phyloP scores from a whole-genome alignment of 192 early-diverging fungal species.

The Geranomyces variabilis region DNA sequence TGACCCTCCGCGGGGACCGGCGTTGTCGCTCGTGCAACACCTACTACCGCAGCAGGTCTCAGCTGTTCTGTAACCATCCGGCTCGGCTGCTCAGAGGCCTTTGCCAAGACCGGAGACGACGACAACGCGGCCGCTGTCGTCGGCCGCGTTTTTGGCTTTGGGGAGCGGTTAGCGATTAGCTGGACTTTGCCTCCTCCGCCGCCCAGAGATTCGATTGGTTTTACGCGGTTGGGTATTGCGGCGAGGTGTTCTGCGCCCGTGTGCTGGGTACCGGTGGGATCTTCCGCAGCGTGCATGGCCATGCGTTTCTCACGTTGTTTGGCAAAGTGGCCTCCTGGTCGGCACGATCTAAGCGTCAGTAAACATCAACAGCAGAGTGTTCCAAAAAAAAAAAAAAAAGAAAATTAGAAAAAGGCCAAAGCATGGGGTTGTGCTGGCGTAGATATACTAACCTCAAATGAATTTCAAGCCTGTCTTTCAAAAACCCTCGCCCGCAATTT shows the following conservation, averaged over 20 bases:
- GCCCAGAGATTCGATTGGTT: slow-evolving; percentile 3
- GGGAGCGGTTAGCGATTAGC: background rate
- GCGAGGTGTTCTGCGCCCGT: background rate
- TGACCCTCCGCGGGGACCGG: background rate
- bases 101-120: background rate
- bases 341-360: slow-evolving; percentile 26
- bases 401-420: too few species aligned
- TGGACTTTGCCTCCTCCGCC: slow-evolving; percentile 25
- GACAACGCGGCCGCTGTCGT: slow-evolving; percentile 2
- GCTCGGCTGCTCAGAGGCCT: slow-evolving; percentile 3
- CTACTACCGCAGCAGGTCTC: slow-evolving; percentile 9
- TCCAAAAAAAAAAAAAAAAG: background rate
- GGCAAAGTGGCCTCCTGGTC: slow-evolving; percentile 35
- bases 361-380: too few species aligned
- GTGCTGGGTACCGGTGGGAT: background rate
- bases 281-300: background rate
- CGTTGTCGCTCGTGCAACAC: background rate
- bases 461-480: slow-evolving; percentile 33
- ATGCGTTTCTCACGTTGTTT: slow-evolving; percentile 26
- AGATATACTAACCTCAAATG: slow-evolving; percentile 21
- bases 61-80: background rate
- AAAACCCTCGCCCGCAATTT: slow-evolving; percentile 31
- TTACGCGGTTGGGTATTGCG: background rate
- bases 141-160: slow-evolving; percentile 6
- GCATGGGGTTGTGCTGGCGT: too few species aligned